Evolutionary conservation across 2,329 filamentous ascomycete genomes (phyloP), one percentile per base, ranked within the genome.

Genomic region (Ophiostoma novo-ulmi): DNA sequence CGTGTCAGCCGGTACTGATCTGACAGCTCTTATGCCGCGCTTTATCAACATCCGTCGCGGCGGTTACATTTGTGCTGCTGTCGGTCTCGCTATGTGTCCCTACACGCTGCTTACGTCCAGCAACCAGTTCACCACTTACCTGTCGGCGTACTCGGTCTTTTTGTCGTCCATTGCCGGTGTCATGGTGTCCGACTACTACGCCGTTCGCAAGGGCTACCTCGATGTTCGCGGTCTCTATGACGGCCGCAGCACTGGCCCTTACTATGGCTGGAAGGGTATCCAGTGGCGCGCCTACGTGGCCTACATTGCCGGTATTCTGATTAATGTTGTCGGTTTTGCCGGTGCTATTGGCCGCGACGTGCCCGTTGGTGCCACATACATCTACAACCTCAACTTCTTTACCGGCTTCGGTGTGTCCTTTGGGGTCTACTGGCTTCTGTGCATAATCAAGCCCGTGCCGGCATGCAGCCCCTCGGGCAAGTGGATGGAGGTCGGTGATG

Each of bases 301-400:
- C 0, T 97, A 97, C 78, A 85, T 97, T 72, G 82, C 87, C 0
- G 93, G 93, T 14, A 96, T 97, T 73, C 78, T 95, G 5, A 90
- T 97, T 82, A 97, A 97, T 75, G 91, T 97, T 4, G 92, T 97
- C 5, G 94, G 94, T 0, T 97, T 97, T 74, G 93, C 89, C 0
- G 93, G 92, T 2, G 93, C 91, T 0, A 86, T 97, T 36, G 92
- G 92, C 0, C 78, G 76, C 22, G 74, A 81, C 1, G 92, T 97
- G 0, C 94, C 94, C 0, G 82, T 87, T 6, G 93, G 90, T 0
- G 94, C 94, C 1, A 88, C 85, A 0, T 96, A 96, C 77, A 88
- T 97, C 72, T 97, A 97, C 82, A 91, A 93, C 74, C 77, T 97
- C 75, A 97, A 97, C 80, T 97, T 94, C 82, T 96, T 97, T 78